These are phyloP conservation scores for Pezicula radicicola DNA, from an alignment of 2,329 filamentous ascomycete species.

Conservation along the genomic window DNA sequence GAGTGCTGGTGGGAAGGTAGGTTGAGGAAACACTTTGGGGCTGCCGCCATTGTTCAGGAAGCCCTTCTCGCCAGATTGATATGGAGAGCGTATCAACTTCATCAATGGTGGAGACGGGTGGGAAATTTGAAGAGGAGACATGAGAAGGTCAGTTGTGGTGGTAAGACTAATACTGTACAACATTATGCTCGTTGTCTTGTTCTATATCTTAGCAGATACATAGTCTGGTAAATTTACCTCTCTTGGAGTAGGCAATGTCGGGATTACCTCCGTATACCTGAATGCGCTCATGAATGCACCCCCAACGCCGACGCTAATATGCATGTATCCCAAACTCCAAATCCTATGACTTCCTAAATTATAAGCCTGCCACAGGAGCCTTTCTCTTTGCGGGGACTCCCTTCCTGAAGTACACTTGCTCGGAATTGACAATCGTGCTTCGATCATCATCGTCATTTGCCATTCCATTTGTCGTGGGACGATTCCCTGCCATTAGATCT, in stretches of 20 bases:
- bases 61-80: too few relatives aligned
- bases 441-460: slow-evolving; percentile 49
- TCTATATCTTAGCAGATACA: too few relatives aligned
- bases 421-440: slow-evolving; percentile 63
- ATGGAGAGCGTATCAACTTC: too few relatives aligned
- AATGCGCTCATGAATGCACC: too few relatives aligned
- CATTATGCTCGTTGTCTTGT: too few relatives aligned
- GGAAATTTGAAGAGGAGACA: too few relatives aligned
- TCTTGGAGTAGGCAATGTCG: too few relatives aligned
- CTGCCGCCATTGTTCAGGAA: neutral
- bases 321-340: neutral
- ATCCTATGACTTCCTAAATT: neutral
- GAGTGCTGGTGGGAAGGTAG: neutral
- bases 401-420: slow-evolving; percentile 49
- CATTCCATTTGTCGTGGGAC: slow-evolving; percentile 16
- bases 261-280: too few relatives aligned
- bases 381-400: slow-evolving; percentile 19
- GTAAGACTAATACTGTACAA: too few relatives aligned
- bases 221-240: too few relatives aligned
- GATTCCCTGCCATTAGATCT: slow-evolving; percentile 34
- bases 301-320: neutral
- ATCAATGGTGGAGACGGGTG: too few relatives aligned
- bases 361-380: neutral
- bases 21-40: neutral
- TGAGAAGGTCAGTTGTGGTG: too few relatives aligned